A percentile compares a stretch with the other conserved stretches of the same genome.
These are phyloP conservation scores for Candida michaelii DNA, from an alignment of 805 yeast genomes.

Conservation along the genomic window DNA sequence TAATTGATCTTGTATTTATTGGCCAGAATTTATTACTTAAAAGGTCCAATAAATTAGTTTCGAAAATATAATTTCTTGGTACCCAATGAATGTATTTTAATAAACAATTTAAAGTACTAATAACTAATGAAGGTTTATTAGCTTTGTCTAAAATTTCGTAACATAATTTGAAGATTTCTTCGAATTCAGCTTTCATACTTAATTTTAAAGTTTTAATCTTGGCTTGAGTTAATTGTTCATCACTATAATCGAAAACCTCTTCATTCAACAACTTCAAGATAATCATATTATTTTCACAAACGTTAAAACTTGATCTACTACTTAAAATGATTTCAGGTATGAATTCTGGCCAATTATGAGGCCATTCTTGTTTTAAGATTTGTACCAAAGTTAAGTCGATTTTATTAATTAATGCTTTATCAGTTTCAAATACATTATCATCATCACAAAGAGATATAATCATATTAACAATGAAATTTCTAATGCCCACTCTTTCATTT, in stretches of 20 bases:
- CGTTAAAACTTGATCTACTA: constrained; percentile 81
- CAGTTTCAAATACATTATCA: constrained; percentile 65
- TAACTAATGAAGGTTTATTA: constrained; percentile 75
- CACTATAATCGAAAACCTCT: constrained; percentile 94
- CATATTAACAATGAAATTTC: constrained; percentile 93
- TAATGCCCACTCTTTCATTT: constrained; percentile 86
- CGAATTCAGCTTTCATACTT: constrained; percentile 86
- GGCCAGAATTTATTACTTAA: constrained; percentile 78
- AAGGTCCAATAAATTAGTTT: constrained; percentile 73
- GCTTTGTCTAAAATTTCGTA: constrained; percentile 91
- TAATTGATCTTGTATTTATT: constrained; percentile 74
- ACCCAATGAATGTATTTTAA: constrained; percentile 92
- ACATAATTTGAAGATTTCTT: constrained; percentile 90
- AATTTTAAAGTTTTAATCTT: constrained; percentile 80
- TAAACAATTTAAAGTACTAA: constrained; percentile 80
- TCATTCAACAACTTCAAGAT: constrained; percentile 86
- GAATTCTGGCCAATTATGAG: constrained; percentile 96
- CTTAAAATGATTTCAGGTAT: constrained; percentile 89
- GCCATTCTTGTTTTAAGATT: constrained; percentile 98
- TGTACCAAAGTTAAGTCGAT: constrained; percentile 93
- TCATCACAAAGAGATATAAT: constrained; percentile 87
- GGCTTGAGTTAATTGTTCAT: constrained; percentile 95
- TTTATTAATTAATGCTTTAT: constrained; percentile 84
- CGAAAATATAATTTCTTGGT: constrained; percentile 85
- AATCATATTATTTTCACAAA: constrained; percentile 96